Base-by-base conservation (phyloP, 495 filamentous ascomycete species). In the Cetradonia linearis region DNA sequence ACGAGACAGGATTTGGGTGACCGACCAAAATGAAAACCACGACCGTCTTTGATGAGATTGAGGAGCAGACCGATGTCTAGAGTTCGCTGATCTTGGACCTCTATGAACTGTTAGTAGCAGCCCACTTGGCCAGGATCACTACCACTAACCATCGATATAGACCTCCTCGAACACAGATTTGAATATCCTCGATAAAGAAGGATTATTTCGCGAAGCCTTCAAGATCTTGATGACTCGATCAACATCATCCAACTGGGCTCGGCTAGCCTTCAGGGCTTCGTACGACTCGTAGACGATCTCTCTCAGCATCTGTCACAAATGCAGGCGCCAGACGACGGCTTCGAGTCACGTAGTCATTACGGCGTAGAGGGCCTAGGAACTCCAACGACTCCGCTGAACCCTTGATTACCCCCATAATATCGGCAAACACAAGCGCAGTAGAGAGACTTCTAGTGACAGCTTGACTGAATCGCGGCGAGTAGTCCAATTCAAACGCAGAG, bases 381-480 rank as follows among this genome's bases (percentile, higher is more conserved):
- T 64, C 49, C 0, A 56, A 56, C 3, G 58, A 62, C 0, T 46
- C 65, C 0, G 58, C 49, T 0, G 70, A 76, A 10, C 75, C 75
- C 58, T 77, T 75, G 40, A 77, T 72, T 0, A 73, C 68, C 33
- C 75, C 74, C 71, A 77, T 70, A 7, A 77, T 78, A 28, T 78
- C 75, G 0, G 71, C 67, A 54, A 77, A 77, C 5, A 73, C 70
- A 9, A 76, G 67, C 25, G 71, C 66, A 0, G 55, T 40, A 9
- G 72, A 60, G 6, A 70, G 58, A 13, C 56, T 53, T 31, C 61
- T 54, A 2, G 31, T 68, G 2, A 67, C 20, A 1, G 5, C 20
- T 1, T 38, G 34, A 0, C 69, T 60, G 0, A 77, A 62, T 5
- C 42, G 65, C 13, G 61, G 58, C 75, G 76, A 77, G 56, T 77